A percentile compares a stretch with the other conserved stretches of the same genome.
These are phyloP conservation scores for Gnomoniopsis smithogilvyi DNA, from an alignment of 2,329 filamentous ascomycete species.

Conservation along the genomic window DNA sequence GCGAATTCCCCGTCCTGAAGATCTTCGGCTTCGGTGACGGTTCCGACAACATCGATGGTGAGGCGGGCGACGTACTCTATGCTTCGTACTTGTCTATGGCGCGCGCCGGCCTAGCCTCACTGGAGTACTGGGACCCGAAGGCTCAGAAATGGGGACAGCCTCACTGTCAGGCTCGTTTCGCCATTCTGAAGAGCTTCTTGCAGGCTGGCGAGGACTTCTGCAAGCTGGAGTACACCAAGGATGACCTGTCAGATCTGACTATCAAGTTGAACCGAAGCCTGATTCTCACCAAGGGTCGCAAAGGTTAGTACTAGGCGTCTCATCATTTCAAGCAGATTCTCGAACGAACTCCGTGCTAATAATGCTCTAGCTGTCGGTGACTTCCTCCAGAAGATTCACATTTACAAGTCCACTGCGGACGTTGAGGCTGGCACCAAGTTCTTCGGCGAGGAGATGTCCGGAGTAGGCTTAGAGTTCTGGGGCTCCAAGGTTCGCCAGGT, in stretches of 20 bases:
- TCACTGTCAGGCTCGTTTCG: constrained; percentile 88
- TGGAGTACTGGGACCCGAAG: constrained; percentile 95
- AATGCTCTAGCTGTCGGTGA: constrained; percentile 64
- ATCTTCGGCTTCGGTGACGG: constrained; percentile 92
- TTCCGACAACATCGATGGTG: constrained; percentile 64
- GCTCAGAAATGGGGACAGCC: constrained; percentile 88
- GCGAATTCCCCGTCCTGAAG: constrained; percentile 82
- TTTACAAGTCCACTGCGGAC: constrained; percentile 90
- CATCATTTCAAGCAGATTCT: neutral
- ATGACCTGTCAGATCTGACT: constrained; percentile 75
- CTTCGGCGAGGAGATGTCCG: constrained; percentile 75
- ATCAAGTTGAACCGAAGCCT: constrained; percentile 83
- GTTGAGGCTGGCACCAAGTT: constrained; percentile 72
- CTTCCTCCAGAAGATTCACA: constrained; percentile 86
- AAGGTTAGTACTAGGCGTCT: constrained; percentile 39
- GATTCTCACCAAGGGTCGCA: constrained; percentile 78
- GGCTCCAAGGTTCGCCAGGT: constrained; percentile 74
- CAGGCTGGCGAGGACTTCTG: constrained; percentile 85
- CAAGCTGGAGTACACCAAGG: constrained; percentile 68
- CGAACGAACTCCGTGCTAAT: neutral
- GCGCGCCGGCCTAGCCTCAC: constrained; percentile 78
- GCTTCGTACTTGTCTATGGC: constrained; percentile 91
- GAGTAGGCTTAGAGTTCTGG: constrained; percentile 79
- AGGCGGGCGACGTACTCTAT: constrained; percentile 85
- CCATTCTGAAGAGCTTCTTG: constrained; percentile 81